A percentile compares a stretch with the other conserved stretches of the same genome.
These are phyloP conservation scores for Hydrangea macrophylla DNA, from an alignment of 148 eudicot species.

Conservation along the genomic window DNA sequence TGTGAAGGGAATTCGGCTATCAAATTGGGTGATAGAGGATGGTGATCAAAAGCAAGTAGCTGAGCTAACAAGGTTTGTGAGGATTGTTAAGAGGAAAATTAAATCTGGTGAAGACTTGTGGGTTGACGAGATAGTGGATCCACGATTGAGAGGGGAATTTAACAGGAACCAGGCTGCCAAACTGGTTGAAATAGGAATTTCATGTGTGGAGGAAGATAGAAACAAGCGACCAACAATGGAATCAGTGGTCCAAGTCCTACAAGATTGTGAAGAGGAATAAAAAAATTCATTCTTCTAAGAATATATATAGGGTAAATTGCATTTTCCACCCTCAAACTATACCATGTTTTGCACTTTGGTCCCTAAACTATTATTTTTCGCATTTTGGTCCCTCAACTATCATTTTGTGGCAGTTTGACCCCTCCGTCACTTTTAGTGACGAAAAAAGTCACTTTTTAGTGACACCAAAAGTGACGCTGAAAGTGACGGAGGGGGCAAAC, in stretches of 20 bases:
- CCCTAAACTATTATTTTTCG: too few relatives aligned
- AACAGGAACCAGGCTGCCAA: conserved; percentile 33
- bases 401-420: too few relatives aligned
- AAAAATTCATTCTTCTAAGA: too few relatives aligned
- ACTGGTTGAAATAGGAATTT: conserved; percentile 37
- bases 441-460: too few relatives aligned
- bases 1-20: conserved; percentile 14
- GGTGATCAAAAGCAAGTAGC: conserved; percentile 3
- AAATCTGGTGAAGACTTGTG: conserved; percentile 28
- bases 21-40: conserved; percentile 10
- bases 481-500: too few relatives aligned
- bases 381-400: too few relatives aligned
- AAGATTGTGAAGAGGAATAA: conserved; percentile 32
- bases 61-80: conserved; percentile 22
- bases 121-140: conserved; percentile 36
- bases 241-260: conserved; percentile 33
- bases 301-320: too few relatives aligned
- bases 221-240: conserved; percentile 54
- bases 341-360: too few relatives aligned
- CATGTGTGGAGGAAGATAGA: conserved; percentile 42
- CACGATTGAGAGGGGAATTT: conserved; percentile 35
- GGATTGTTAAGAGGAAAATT: conserved; percentile 20
- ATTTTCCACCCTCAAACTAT: too few relatives aligned
- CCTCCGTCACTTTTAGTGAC: too few relatives aligned
- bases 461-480: too few relatives aligned